Evolutionary conservation across 1,284 basidiomycete genomes (phyloP), one percentile per base, ranked within the genome.

Genomic region (Moesziomyces aphidis): DNA sequence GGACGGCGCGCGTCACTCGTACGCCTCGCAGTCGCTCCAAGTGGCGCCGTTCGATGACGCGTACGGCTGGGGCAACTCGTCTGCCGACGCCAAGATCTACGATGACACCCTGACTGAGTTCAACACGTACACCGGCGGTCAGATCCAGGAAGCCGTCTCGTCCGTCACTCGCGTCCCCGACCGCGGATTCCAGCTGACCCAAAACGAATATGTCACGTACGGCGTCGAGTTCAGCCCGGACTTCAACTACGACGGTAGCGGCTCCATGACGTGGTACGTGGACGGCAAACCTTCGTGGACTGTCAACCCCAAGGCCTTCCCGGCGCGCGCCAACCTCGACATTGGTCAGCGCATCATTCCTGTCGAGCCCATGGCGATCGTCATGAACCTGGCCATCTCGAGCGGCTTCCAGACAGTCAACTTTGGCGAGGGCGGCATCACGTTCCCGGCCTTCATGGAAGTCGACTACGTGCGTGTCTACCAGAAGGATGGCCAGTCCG

Each of bases 201-300:
- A 61, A 19, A 52, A 58, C 39, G 53, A 73, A 13, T 79, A 71
- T 26, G 61, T 76, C 47, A 72, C 48, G 39, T 80, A 80, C 48
- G 85, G 83, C 45, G 70, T 85, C 51, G 84, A 85, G 52, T 85
- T 79, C 64, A 66, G 49, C 11, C 85, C 85, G 1, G 82, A 83
- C 48, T 82, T 60, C 48, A 61, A 81, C 43, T 69, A 70, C 26
- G 44, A 65, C 11, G 83, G 79, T 22, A 66, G 61, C n/a, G 83
- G 83, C 11, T 64, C 54, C 31, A 67, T 81, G 28, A 81, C 78
- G 2, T 84, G 79, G 72, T 83, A 80, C 61, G 73, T 83, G 9
- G 80, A 84, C 23, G 81, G 83, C 28, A 73, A 77, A 58, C 66
- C 76, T 9, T 71, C 83, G n/a, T 83, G 81, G 81, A 71, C 71